Base-by-base conservation (phyloP, 768 basidiomycete genomes). In the Phanerodontia chrysosporium region DNA sequence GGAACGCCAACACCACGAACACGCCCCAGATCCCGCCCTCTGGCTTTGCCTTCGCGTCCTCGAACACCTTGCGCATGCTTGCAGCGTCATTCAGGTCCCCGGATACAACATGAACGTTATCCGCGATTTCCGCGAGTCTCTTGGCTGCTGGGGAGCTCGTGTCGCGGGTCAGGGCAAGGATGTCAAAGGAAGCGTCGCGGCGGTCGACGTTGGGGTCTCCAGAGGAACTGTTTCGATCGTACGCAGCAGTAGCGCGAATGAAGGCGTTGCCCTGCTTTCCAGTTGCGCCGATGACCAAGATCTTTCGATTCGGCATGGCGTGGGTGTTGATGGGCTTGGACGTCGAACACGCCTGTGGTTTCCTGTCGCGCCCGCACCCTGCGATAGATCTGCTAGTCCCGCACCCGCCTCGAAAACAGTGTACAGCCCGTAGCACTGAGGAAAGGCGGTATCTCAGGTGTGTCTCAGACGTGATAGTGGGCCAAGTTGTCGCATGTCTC, bases 151-250 rank as follows among this genome's bases (percentile, higher is more conserved):
- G 66, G 10, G 74, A 72, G 9, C 65, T 54, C 1, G 70, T 14
- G 6, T 66, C 72, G 18, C 77, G 71, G 1, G 77, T 77, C 22
- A 78, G 62, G 1, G 75, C 77, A 28, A 74, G 64, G 32, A 76
- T 59, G 48, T 67, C 74, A 63, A 75, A 76, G 44, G 10, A 1
- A 13, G 22, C 9, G 36, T 25, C 35, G 35, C 14, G 9, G n/a
- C n/a, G n/a, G n/a, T n/a, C 30, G 44, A 45, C 6, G 44, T 5
- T n/a, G 21, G 24, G 10, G 32, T 29, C 21, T 16, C 24, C 66
- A 39, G 59, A 44, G 6, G 24, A 12, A 16, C 18, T 16, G 14
- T 3, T 18, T 5, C 8, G 5, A 22, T 18, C 24, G 52, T 39
- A 10, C 30, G 32, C 32, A 22, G 36, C n/a, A n/a, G 18, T 16